Evolutionary conservation across 768 basidiomycete species (phyloP), one percentile per base, ranked within the genome.

Genomic region (Pholiota molesta): DNA sequence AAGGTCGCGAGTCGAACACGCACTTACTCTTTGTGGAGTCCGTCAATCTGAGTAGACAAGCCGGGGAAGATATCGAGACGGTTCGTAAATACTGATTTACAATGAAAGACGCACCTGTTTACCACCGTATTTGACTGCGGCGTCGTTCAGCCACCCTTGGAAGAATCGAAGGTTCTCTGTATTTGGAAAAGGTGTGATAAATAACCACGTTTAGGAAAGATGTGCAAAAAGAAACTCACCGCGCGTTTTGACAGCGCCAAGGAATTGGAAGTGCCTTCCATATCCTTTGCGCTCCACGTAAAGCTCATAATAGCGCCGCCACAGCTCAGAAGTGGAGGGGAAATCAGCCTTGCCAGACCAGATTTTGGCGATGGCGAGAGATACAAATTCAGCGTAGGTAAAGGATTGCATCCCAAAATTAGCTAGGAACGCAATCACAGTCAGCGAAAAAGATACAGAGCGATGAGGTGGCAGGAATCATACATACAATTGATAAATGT

Each of bases 401-500:
- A 78, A 79, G 0, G 77, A 73, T 55, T 77, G 75, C 65, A 77
- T 78, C 9, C 78, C 77, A 62, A 71, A 69, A 65, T 79, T 79
- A 61, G 75, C 77, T 78, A 54, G 6, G 37, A 2, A 9, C 56
- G 16, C 9, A 58, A 28, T 44, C 19, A 5, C 6, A 19, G 17
- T 13, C 57, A 40, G 23, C 19, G 47, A 26, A 35, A 44, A 44
- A 54, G 35, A 19, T 39, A 33, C 8, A 23, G 8, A 61, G 2
- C 7, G 31, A 39, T 26, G 23, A 37, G 42, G 16, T 6, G 8
- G 14, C 21, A 7, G n/a, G 49, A 65, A 14, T 13, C 74, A 37
- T 57, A 77, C 74, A 37, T 57, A 77, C 78, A 69, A 52, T 75
- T 74, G 29, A 77, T 68, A 55, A 81, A 81, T 1, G 74, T 73